phyloP scores from a whole-genome alignment of 2,329 filamentous ascomycete genomes.

The Dothideomycetes sp. region DNA sequence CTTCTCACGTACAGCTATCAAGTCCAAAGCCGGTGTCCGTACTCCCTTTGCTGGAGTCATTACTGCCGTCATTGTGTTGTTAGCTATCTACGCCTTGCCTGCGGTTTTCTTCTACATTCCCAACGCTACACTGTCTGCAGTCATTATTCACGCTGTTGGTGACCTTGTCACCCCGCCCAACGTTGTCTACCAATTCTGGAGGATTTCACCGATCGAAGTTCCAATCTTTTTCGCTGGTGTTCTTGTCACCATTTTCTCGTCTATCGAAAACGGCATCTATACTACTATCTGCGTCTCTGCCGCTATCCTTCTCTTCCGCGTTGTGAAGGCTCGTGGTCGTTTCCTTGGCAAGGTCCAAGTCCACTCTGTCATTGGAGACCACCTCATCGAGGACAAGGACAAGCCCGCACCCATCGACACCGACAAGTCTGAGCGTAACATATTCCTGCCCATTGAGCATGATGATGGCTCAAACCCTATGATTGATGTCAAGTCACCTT shows the following conservation, averaged over 20 bases:
- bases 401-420: constrained; percentile 20
- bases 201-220: constrained; percentile 80
- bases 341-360: constrained; percentile 79
- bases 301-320: constrained; percentile 70
- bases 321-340: constrained; percentile 70
- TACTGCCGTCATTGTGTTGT: constrained; percentile 72
- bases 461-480: constrained; percentile 85
- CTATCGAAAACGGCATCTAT: constrained; percentile 90
- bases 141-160: constrained; percentile 93
- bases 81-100: constrained; percentile 83
- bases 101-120: constrained; percentile 93
- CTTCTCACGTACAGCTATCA: constrained; percentile 92
- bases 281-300: constrained; percentile 69
- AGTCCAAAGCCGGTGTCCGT: constrained; percentile 89
- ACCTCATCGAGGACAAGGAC: constrained; percentile 56
- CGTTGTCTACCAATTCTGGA: constrained; percentile 91
- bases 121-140: constrained; percentile 65
- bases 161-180: constrained; percentile 88
- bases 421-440: constrained; percentile 53
- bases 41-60: constrained; percentile 87
- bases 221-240: constrained; percentile 91
- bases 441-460: constrained; percentile 82
- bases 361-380: constrained; percentile 73
- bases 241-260: constrained; percentile 75
- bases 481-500: constrained; percentile 68